Evolutionary conservation across 768 basidiomycete species (phyloP).

Genomic region (Leccinum rimulosum): DNA sequence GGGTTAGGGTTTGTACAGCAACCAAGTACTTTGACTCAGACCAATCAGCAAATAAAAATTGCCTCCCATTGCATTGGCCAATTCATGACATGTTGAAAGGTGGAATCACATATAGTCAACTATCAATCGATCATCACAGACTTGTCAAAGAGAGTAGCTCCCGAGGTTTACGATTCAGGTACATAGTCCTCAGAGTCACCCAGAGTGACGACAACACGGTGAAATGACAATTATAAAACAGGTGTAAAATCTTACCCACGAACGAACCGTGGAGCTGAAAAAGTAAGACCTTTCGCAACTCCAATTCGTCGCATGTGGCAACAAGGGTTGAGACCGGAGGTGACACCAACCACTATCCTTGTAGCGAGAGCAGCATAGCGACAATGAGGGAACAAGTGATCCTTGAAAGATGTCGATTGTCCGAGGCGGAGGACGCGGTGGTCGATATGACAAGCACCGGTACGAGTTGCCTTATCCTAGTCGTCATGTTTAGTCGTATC

Average conservation of each 20-base stretch:
- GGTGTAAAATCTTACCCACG: neutral
- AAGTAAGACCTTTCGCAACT: slow-evolving; percentile 61
- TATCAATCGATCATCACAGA: too few relatives aligned
- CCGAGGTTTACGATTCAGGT: slow-evolving; percentile 48
- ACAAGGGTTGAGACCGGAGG: slow-evolving; percentile 71
- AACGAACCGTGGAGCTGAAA: slow-evolving; percentile 64
- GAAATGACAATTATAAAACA: neutral
- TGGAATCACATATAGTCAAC: too few relatives aligned
- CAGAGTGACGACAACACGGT: neutral
- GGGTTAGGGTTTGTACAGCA: slow-evolving; percentile 25
- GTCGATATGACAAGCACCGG: slow-evolving; percentile 78
- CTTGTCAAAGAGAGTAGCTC: slow-evolving; percentile 37
- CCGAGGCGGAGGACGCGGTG: slow-evolving; percentile 70
- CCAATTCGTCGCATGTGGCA: slow-evolving; percentile 81
- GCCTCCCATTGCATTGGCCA: slow-evolving; percentile 39
- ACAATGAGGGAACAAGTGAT: slow-evolving; percentile 86
- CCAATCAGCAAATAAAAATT: too few relatives aligned
- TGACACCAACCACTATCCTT: slow-evolving; percentile 85
- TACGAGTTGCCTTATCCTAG: slow-evolving; percentile 87
- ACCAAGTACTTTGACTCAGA: too few relatives aligned
- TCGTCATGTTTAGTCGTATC: slow-evolving; percentile 80
- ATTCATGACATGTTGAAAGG: neutral
- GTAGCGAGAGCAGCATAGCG: slow-evolving; percentile 66
- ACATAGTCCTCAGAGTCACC: slow-evolving; percentile 52
- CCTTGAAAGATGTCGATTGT: slow-evolving; percentile 76